Conservation (phyloP, 2,329 filamentous ascomycete species). For the Ceratocystis cubensis region DNA sequence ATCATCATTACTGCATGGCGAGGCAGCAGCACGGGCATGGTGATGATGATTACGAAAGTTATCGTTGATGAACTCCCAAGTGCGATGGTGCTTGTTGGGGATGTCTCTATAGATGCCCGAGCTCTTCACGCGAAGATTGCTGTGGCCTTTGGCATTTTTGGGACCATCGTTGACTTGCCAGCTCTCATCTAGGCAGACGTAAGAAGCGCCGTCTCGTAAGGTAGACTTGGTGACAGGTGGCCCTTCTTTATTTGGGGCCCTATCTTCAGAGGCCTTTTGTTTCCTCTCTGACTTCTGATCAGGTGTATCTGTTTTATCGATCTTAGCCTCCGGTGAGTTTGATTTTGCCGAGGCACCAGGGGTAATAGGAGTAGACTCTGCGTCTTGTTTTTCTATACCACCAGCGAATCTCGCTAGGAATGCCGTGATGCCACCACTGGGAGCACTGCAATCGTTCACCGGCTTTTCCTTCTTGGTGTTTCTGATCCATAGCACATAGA, state of each 20-base stretch:
- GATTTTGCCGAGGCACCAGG: not conserved
- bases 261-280: not conserved
- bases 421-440: not conserved
- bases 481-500: not conserved
- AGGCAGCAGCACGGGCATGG: not conserved
- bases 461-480: not conserved
- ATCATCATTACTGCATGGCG: not conserved
- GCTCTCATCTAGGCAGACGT: not conserved
- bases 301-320: not conserved
- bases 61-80: not conserved
- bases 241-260: not conserved
- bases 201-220: not conserved
- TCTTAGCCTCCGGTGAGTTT: not conserved
- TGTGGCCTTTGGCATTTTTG: not conserved
- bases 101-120: not conserved
- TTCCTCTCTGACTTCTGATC: not conserved
- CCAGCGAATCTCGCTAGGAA: not conserved
- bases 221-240: not conserved
- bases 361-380: not conserved
- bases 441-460: too few species aligned
- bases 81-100: not conserved
- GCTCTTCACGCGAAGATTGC: not conserved
- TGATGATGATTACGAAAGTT: not conserved
- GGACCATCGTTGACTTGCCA: conserved; percentile 1
- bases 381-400: not conserved